phyloP scores from a whole-genome alignment of 768 basidiomycete species.

The Auricularia auricula-judae region DNA sequence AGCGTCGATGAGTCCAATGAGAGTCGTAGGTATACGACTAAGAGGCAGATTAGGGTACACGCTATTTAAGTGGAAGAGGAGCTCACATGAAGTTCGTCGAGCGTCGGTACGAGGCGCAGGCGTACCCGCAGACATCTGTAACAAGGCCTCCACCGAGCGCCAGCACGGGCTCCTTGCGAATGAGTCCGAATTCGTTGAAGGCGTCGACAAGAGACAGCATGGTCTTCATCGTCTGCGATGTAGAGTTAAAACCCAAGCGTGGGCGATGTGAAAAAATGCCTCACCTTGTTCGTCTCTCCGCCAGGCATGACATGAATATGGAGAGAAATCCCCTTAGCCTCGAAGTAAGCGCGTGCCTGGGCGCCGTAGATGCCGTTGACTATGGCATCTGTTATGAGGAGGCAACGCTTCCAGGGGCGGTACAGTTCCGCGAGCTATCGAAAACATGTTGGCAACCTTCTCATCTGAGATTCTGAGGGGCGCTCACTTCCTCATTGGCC shows the following conservation, averaged over 20 bases:
- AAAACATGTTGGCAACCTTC: neutral
- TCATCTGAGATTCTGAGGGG: neutral
- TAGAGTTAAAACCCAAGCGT: neutral
- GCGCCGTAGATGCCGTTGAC: conserved; percentile 6
- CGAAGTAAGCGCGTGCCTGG: conserved; percentile 14
- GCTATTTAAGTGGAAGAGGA: neutral
- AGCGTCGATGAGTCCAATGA: conserved; percentile 27
- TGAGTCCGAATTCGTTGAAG: conserved; percentile 25
- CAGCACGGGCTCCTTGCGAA: conserved; percentile 25
- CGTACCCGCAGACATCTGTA: conserved; percentile 21
- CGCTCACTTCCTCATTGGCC: conserved; percentile 16
- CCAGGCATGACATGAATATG: conserved; percentile 24
- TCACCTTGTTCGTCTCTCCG: conserved; percentile 20
- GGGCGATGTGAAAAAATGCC: neutral
- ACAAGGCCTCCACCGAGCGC: conserved; percentile 24
- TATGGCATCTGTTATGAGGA: conserved; percentile 24
- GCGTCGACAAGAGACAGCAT: conserved; percentile 26
- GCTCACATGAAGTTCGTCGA: neutral
- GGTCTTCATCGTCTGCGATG: conserved; percentile 22
- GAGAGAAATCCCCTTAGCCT: conserved; percentile 17
- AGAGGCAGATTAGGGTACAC: conserved; percentile 9
- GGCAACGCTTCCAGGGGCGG: conserved; percentile 21
- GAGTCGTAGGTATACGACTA: conserved; percentile 24
- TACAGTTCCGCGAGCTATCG: conserved; percentile 14
- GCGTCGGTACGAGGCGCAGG: conserved; percentile 23